A percentile compares a stretch with the other conserved stretches of the same genome.
phyloP scores from a whole-genome alignment of 106 monocot species.

The Cymbidium sinense region DNA sequence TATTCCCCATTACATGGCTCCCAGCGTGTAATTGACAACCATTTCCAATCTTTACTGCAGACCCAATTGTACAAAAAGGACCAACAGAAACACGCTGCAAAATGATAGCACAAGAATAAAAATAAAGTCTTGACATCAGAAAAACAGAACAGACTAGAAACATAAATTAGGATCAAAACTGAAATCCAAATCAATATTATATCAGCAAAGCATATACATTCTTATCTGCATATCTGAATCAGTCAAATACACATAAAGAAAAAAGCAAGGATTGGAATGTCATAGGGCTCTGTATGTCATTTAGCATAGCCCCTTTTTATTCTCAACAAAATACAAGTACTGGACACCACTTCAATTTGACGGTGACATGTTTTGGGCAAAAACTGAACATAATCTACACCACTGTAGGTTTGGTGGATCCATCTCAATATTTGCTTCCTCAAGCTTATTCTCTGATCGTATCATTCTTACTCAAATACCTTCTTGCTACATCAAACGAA shows the following conservation, averaged over 20 bases:
- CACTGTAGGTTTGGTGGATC: neutral
- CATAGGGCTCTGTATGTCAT: neutral
- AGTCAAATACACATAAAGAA: neutral
- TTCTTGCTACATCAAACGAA: neutral
- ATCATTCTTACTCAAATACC: neutral
- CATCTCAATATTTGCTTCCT: neutral
- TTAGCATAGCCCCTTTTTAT: neutral
- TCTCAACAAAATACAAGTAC: neutral
- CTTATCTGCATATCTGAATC: neutral
- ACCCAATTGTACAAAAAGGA: slow-evolving; percentile 77
- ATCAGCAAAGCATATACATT: neutral
- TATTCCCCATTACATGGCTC: slow-evolving; percentile 71
- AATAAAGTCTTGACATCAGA: neutral
- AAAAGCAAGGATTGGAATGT: neutral
- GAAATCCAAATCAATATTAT: neutral
- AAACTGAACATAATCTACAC: neutral
- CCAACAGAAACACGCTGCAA: slow-evolving; percentile 67
- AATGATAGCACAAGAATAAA: neutral
- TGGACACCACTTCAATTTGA: neutral
- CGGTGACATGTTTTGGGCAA: neutral
- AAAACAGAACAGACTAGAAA: neutral
- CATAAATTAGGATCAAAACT: neutral
- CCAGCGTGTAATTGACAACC: slow-evolving; percentile 62
- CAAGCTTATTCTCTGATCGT: neutral
- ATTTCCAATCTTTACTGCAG: slow-evolving; percentile 61